Evolutionary conservation across 1,139 yeast genomes (phyloP).

Genomic region (Kodamaea sp.): DNA sequence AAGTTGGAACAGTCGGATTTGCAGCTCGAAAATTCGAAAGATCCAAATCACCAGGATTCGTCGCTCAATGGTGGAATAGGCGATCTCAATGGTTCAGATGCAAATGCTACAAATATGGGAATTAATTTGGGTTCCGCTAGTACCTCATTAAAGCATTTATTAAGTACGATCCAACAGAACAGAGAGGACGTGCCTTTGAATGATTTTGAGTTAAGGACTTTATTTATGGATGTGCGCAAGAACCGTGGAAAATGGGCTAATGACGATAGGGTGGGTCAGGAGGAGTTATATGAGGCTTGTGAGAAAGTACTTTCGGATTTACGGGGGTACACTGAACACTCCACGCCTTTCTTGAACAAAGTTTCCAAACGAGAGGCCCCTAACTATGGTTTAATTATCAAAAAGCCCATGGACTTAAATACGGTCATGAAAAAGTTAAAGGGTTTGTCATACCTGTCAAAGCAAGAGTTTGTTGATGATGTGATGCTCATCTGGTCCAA

Average conservation of each 20-base stretch:
- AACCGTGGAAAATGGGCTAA: slow-evolving; percentile 97
- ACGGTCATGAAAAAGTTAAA: slow-evolving; percentile 91
- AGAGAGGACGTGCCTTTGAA: slow-evolving; percentile 73
- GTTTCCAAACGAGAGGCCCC: slow-evolving; percentile 98
- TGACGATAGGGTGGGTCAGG: slow-evolving; percentile 94
- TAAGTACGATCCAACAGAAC: slow-evolving; percentile 74
- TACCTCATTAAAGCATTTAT: slow-evolving; percentile 77
- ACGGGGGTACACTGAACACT: slow-evolving; percentile 92
- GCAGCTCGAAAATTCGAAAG: slow-evolving; percentile 50
- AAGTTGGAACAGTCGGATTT: slow-evolving; percentile 80
- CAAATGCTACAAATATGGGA: slow-evolving; percentile 20
- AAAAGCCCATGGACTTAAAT: slow-evolving; percentile 94
- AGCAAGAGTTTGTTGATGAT: slow-evolving; percentile 89
- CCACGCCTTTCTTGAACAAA: slow-evolving; percentile 91
- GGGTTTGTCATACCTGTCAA: slow-evolving; percentile 75
- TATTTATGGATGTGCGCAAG: slow-evolving; percentile 89
- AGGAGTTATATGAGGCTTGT: slow-evolving; percentile 94
- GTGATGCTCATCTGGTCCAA: slow-evolving; percentile 94
- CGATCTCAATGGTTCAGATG: slow-evolving; percentile 8
- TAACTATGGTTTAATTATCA: slow-evolving; percentile 85
- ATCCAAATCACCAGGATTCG: slow-evolving; percentile 4
- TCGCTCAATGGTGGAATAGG: slow-evolving; percentile 2
- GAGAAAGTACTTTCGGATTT: slow-evolving; percentile 91
- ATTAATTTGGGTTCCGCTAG: slow-evolving; percentile 75
- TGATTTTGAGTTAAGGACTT: slow-evolving; percentile 81